These are phyloP conservation scores for Epichloe gansuensis DNA, from an alignment of 2,329 filamentous ascomycete species.

Conservation along the genomic window DNA sequence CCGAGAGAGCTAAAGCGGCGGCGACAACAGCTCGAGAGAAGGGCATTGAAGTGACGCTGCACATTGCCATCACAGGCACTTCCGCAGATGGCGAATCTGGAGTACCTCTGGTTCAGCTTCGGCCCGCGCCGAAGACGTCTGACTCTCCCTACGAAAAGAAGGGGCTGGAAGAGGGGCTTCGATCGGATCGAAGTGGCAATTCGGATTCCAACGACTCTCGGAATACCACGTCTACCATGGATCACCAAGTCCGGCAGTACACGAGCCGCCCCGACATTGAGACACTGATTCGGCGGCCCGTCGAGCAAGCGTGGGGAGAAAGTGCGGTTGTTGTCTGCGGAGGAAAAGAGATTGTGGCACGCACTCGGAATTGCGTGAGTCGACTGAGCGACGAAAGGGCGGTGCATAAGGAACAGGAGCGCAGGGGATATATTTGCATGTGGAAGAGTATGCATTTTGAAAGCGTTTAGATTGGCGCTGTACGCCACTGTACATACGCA, in stretches of 20 bases:
- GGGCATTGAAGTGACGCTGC: constrained; percentile 38
- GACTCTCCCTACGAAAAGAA: background rate
- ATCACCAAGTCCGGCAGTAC: constrained; percentile 31
- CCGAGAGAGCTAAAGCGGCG: constrained; percentile 33
- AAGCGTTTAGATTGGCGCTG: background rate
- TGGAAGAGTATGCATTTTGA: constrained; percentile 47
- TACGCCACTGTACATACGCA: too few species aligned
- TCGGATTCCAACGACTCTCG: background rate
- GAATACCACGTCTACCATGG: constrained; percentile 7
- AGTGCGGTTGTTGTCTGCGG: constrained; percentile 50
- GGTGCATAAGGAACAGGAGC: constrained; percentile 52
- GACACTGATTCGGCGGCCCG: constrained; percentile 37
- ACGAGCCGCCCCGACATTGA: constrained; percentile 37
- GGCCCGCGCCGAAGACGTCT: background rate
- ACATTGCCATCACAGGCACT: constrained; percentile 39
- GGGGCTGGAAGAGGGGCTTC: background rate
- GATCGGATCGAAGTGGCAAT: background rate
- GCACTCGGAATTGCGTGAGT: constrained; percentile 42
- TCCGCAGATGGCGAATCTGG: constrained; percentile 1
- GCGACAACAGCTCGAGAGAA: constrained; percentile 26
- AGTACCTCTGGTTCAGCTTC: constrained; percentile 2
- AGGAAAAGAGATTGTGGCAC: constrained; percentile 40
- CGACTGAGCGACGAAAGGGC: constrained; percentile 46
- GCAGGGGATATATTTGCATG: constrained; percentile 48
- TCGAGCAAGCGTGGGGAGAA: constrained; percentile 47